Percentiles rank a stretch among this genome's conserved stretches.
phyloP scores from a whole-genome alignment of 73 alveolate genomes.

The Breviolum minutum region DNA sequence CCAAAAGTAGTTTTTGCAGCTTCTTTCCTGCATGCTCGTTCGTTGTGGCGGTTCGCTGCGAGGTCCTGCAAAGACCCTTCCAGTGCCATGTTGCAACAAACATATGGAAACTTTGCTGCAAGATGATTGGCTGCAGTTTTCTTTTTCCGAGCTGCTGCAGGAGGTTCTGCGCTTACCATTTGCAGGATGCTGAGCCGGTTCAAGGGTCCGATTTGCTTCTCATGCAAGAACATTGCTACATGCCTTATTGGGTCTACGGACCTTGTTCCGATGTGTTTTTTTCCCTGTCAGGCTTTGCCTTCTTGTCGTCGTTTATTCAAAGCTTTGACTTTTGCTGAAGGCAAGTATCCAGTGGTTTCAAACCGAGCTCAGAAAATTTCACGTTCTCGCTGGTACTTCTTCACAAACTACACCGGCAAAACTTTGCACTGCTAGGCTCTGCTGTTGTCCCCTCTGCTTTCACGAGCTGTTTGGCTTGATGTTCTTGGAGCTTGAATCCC shows the following conservation, averaged over 20 bases:
- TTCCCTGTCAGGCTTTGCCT: neutral
- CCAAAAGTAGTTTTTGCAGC: neutral
- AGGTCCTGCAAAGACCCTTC: neutral
- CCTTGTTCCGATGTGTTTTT: neutral
- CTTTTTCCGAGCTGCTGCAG: neutral
- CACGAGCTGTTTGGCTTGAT: neutral
- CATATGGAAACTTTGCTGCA: neutral
- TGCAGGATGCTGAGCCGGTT: neutral
- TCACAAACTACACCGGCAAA: neutral
- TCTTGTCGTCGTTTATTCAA: neutral
- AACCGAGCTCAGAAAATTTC: neutral
- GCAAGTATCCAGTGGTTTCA: neutral
- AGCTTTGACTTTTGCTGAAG: neutral
- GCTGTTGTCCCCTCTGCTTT: neutral
- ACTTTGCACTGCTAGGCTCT: neutral
- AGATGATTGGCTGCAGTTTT: neutral
- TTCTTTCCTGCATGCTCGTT: neutral
- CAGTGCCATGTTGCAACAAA: too few relatives aligned
- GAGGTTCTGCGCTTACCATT: neutral
- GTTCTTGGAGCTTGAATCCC: neutral
- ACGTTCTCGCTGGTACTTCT: neutral
- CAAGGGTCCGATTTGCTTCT: neutral
- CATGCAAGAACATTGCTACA: neutral
- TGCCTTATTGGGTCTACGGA: neutral
- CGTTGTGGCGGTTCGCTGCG: neutral